Base-by-base conservation (phyloP, 495 filamentous ascomycete genomes). In the Cercophora sp. region DNA sequence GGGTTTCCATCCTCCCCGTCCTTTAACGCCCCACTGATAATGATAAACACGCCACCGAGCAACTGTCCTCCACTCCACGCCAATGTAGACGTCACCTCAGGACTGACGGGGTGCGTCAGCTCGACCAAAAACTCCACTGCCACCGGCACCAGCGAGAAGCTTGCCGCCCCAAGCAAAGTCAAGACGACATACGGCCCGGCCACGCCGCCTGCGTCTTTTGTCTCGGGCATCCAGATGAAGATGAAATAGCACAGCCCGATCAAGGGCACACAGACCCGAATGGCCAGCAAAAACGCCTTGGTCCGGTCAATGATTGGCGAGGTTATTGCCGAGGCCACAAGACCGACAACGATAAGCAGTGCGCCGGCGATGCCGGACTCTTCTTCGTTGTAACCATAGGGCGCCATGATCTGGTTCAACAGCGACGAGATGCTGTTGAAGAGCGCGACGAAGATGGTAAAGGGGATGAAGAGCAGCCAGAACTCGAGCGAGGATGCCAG, bases 351-450 rank as follows among this genome's bases (percentile, higher is more conserved):
- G 63, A 98, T 97, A n/a, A 97, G 78, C 22, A 94, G 65, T 1
- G 87, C 93, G 54, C 93, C 93, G 10, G 86, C 87, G 66, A 96
- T 88, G 44, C 93, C 93, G 32, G 92, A 87, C 34, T 96, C 78
- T 36, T 84, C 84, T 65, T 91, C 86, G 47, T 70, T 78, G 78
- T 85, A 96, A 55, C 77, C 81, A 72, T 95, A 87, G 0, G 93
- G 93, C 6, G 79, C 69, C 50, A 97, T 80, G 67, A 97, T 87
- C 63, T 96, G 91, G 74, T 91, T 94, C 1, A 97, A 75, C 4
- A 97, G 82, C 11, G 88, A 87, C 41, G 91, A 94, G 60, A 90
- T 70, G 66, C 84, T 84, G 76, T 96, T 96, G 80, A 98, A 98
- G 74, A 91, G 85, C 36, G 85, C 88, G 54, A 96, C 88, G 71